A percentile compares a stretch with the other conserved stretches of the same genome.
phyloP scores from a whole-genome alignment of 192 early-diverging fungal genomes.

The Geosiphon pyriformis region DNA sequence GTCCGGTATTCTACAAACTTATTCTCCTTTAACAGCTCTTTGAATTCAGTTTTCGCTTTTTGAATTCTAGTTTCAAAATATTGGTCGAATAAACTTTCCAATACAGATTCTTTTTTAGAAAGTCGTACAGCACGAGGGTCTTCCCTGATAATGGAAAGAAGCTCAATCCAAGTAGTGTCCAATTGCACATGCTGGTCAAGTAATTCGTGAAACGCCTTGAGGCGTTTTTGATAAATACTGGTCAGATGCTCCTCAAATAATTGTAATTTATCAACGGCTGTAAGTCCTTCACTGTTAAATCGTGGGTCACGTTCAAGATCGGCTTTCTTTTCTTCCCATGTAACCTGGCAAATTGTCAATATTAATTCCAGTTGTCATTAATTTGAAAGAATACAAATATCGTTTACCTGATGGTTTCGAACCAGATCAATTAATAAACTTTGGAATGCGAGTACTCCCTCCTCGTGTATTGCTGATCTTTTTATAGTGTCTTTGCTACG shows the following conservation, averaged over 20 bases:
- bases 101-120: conserved; percentile 20
- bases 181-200: conserved; percentile 34
- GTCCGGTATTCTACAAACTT: conserved; percentile 50
- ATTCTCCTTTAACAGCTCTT: conserved; percentile 44
- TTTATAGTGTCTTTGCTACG: conserved; percentile 36
- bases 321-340: conserved; percentile 30
- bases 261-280: conserved; percentile 27
- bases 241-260: conserved; percentile 42
- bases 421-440: conserved; percentile 48
- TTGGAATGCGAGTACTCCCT: conserved; percentile 40
- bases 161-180: conserved; percentile 42
- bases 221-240: conserved; percentile 35
- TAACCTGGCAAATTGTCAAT: conserved; percentile 1
- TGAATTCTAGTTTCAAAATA: conserved; percentile 28
- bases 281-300: conserved; percentile 33
- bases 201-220: conserved; percentile 37
- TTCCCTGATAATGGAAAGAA: conserved; percentile 24
- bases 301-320: conserved; percentile 42
- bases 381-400: neutral
- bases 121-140: conserved; percentile 40
- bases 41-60: conserved; percentile 35
- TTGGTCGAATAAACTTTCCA: conserved; percentile 33
- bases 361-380: neutral
- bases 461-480: conserved; percentile 30
- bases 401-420: conserved; percentile 41